A percentile compares a stretch with the other conserved stretches of the same genome.
These are phyloP conservation scores for Eragrostis curvula DNA, from an alignment of 176 grass and related monocot genomes.

Conservation along the genomic window DNA sequence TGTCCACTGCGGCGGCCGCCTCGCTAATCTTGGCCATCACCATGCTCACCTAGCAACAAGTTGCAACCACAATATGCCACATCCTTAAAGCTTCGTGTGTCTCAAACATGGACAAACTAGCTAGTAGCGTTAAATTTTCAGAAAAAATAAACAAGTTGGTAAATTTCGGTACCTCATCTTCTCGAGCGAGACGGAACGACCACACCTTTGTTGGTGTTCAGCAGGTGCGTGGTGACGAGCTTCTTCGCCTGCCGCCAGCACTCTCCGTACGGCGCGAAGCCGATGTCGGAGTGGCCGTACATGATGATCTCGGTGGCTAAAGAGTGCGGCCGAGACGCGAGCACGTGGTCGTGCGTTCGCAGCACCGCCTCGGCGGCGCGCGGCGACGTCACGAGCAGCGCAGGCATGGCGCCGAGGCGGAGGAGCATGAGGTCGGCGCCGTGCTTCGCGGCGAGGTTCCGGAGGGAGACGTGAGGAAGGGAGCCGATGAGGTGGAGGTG, in stretches of 20 bases:
- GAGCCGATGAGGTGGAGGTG: background rate
- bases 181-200: background rate
- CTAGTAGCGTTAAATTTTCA: no score
- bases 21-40: conserved; percentile 1
- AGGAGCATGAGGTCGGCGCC: background rate
- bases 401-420: background rate
- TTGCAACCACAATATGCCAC: background rate
- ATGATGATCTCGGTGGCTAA: background rate
- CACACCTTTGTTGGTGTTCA: background rate
- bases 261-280: background rate
- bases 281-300: background rate
- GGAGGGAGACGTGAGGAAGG: background rate
- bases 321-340: background rate
- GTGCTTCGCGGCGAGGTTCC: background rate
- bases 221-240: background rate
- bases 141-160: background rate
- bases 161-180: background rate
- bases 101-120: no score
- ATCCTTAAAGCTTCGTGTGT: no score
- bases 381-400: background rate
- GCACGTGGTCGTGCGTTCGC: background rate
- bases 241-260: background rate
- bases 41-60: background rate
- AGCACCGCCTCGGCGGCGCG: background rate
- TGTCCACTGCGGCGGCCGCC: conserved; percentile 30